Conservation (phyloP, 306 rosid species). For the Vigna nakashimae region DNA sequence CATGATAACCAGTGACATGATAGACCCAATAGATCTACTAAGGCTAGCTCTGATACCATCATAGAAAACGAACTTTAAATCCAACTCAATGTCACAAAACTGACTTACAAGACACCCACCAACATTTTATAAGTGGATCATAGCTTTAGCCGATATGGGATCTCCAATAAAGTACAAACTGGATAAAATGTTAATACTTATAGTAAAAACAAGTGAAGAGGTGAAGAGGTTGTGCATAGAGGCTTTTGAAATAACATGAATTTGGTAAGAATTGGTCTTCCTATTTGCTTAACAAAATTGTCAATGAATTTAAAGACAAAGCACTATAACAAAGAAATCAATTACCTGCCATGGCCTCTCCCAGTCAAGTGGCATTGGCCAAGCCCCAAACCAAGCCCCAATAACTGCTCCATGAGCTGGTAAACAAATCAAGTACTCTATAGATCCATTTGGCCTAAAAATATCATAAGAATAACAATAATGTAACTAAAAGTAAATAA, state of each 20-base stretch:
- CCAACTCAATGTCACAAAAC: too few species aligned
- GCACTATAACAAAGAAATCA: constrained; percentile 4
- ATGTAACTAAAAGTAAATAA: constrained; percentile 23
- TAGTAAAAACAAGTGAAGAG: not conserved
- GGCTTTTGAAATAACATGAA: not conserved
- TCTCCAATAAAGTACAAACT: not conserved
- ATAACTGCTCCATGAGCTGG: constrained; percentile 90
- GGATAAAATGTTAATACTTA: not conserved
- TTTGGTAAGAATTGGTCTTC: constrained; percentile 3
- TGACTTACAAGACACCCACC: too few species aligned
- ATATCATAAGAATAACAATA: constrained; percentile 1
- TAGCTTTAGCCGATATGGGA: too few species aligned
- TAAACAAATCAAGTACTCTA: constrained; percentile 76
- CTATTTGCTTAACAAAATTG: constrained; percentile 10
- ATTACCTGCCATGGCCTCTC: constrained; percentile 95
- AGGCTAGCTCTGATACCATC: too few species aligned
- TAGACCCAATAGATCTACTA: too few species aligned
- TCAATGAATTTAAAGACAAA: constrained; percentile 17
- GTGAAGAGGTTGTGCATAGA: not conserved
- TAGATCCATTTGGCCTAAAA: constrained; percentile 67
- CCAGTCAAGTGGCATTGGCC: constrained; percentile 99
- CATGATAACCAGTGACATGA: too few species aligned
- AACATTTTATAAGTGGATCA: too few species aligned
- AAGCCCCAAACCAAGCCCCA: constrained; percentile 98
- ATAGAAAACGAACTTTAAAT: too few species aligned